Percentiles rank a stretch among this genome's conserved stretches.
Evolutionary conservation across 2,329 filamentous ascomycete genomes (phyloP).

Genomic region (Kalmusia sp.): DNA sequence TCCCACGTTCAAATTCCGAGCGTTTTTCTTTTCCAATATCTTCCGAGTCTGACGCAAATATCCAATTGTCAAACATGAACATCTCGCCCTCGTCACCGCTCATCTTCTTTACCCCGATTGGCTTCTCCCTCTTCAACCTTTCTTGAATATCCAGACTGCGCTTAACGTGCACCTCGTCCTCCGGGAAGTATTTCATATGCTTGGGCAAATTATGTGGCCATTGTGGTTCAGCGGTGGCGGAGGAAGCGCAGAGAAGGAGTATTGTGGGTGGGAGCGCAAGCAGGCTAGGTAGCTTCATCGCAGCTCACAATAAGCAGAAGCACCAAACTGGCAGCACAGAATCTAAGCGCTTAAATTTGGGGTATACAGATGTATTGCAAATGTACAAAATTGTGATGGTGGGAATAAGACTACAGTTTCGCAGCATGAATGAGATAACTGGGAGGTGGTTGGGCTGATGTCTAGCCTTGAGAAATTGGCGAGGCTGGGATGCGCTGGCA

Average conservation of each 20-base stretch:
- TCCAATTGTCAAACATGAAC: conserved; percentile 73
- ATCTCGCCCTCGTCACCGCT: conserved; percentile 73
- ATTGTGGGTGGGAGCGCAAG: conserved; percentile 39
- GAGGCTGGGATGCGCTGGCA: conserved; percentile 44
- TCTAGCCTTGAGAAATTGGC: conserved; percentile 33
- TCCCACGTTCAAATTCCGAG: conserved; percentile 10
- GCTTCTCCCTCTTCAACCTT: conserved; percentile 51
- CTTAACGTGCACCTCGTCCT: conserved; percentile 53
- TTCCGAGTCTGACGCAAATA: conserved; percentile 46
- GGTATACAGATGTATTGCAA: conserved; percentile 22
- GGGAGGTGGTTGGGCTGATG: conserved; percentile 36
- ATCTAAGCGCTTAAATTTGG: conserved; percentile 5
- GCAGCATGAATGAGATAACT: conserved; percentile 9
- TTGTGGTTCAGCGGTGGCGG: conserved; percentile 38
- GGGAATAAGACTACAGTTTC: conserved; percentile 1
- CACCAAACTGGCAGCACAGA: not conserved
- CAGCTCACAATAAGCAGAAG: not conserved
- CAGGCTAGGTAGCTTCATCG: conserved; percentile 35
- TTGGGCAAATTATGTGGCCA: conserved; percentile 57
- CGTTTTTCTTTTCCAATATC: conserved; percentile 4
- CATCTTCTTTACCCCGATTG: conserved; percentile 76
- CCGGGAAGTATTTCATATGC: conserved; percentile 56
- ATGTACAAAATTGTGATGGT: conserved; percentile 18
- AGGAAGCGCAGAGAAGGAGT: conserved; percentile 35
- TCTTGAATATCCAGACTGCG: conserved; percentile 50